Evolutionary conservation across 1,139 yeast genomes (phyloP).

Genomic region (Wickerhamiella pararugosa): DNA sequence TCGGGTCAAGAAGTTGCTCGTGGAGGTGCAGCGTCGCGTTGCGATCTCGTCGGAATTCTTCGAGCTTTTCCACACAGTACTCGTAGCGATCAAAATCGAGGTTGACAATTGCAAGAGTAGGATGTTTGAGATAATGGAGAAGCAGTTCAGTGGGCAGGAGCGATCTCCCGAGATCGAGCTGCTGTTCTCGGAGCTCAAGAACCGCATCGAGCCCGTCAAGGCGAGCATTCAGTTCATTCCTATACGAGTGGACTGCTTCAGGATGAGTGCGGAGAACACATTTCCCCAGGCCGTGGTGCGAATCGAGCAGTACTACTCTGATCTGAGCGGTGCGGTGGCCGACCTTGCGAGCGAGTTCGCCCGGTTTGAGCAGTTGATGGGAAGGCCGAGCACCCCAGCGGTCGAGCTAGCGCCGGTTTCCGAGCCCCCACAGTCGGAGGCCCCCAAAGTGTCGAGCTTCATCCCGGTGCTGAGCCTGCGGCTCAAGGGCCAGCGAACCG

Average conservation of each 20-base stretch:
- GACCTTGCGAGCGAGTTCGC: neutral
- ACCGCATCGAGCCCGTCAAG: slow-evolving; percentile 34
- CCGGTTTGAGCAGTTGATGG: neutral
- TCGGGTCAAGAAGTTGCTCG: neutral
- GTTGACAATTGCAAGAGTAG: slow-evolving; percentile 1
- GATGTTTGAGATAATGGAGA: slow-evolving; percentile 4
- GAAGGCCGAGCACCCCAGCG: neutral
- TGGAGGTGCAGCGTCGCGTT: slow-evolving; percentile 1
- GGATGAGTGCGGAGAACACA: slow-evolving; percentile 21
- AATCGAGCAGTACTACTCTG: neutral
- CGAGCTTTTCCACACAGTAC: slow-evolving; percentile 1
- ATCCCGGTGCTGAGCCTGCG: slow-evolving; percentile 3
- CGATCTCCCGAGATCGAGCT: neutral
- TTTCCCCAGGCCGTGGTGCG: slow-evolving; percentile 21
- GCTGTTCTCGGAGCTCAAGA: slow-evolving; percentile 19
- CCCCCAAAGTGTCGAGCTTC: neutral
- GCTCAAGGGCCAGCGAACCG: slow-evolving; percentile 4
- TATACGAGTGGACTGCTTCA: slow-evolving; percentile 34
- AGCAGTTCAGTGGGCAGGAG: neutral
- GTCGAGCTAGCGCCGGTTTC: neutral
- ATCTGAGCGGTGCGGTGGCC: neutral
- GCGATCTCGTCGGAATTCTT: slow-evolving; percentile 1
- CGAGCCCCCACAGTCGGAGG: neutral
- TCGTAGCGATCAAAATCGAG: slow-evolving; percentile 1
- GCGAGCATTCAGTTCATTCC: slow-evolving; percentile 52